Percentiles rank a stretch among this genome's conserved stretches.
Evolutionary conservation across 306 rosid genomes (phyloP).

Genomic region (Prunus persica): Prunus_persica_NCBIv2 NC_034012.1:13682001-13682500

Average conservation of each 20-base stretch:
- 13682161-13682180: neutral
- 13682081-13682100: neutral
- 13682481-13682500: no score
- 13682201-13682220: constrained; percentile 12
- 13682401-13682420: neutral
- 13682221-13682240: constrained; percentile 9
- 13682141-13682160: neutral
- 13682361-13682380: constrained; percentile 13
- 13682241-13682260: neutral
- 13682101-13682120: neutral
- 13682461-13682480: no score
- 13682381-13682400: constrained; percentile 1
- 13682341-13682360: neutral
- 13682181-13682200: neutral
- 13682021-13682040: no score
- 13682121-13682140: neutral
- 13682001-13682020: no score
- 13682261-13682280: constrained; percentile 6
- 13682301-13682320: neutral
- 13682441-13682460: neutral
- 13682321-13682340: neutral
- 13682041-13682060: no score
- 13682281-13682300: neutral
- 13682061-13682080: no score
- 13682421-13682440: neutral